A percentile compares a stretch with the other conserved stretches of the same genome.
Evolutionary conservation across 2,329 filamentous ascomycete genomes (phyloP).

Genomic region (Alternaria postmessia): DNA sequence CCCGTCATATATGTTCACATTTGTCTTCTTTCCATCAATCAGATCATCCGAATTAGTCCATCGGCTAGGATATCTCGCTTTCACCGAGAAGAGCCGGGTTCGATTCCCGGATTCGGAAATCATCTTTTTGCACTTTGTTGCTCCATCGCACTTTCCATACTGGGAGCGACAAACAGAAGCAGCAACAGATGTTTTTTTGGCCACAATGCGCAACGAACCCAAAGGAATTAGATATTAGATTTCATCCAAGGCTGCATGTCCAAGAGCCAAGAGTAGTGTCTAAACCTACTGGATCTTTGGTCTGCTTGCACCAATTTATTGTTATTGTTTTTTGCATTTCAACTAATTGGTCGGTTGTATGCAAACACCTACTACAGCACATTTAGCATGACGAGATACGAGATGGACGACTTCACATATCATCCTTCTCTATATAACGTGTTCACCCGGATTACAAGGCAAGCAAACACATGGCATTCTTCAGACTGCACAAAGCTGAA

Average conservation of each 20-base stretch:
- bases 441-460: neutral
- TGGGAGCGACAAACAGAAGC: no score
- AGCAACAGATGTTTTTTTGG: neutral
- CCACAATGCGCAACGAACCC: no score
- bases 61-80: constrained; percentile 21
- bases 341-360: no score
- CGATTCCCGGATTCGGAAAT: constrained; percentile 14
- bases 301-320: no score
- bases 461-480: neutral
- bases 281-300: no score
- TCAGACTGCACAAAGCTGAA: neutral
- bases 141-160: neutral
- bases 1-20: accelerated
- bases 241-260: no score
- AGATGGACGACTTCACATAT: neutral
- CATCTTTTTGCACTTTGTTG: neutral
- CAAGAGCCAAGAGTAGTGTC: no score
- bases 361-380: neutral
- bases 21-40: neutral
- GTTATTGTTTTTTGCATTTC: no score
- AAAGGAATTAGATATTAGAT: no score
- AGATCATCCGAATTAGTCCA: constrained; percentile 13
- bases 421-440: neutral
- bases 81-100: constrained; percentile 20
- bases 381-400: neutral